These are phyloP conservation scores for Tuber indicum DNA, from an alignment of 495 filamentous ascomycete genomes.

Conservation along the genomic window DNA sequence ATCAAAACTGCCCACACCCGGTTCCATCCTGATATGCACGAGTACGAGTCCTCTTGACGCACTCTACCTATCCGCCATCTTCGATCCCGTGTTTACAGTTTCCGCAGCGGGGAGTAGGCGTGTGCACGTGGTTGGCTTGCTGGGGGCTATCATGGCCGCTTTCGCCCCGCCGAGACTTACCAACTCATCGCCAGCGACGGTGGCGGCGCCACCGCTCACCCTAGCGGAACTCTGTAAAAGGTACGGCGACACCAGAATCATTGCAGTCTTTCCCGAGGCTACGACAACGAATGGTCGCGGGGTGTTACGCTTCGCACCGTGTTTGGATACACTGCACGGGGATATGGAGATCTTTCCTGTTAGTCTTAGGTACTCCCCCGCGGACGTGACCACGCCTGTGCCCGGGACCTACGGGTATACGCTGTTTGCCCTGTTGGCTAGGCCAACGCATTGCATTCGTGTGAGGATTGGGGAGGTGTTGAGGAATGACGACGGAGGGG, in stretches of 20 bases:
- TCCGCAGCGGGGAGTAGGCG: conserved; percentile 66
- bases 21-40: conserved; percentile 72
- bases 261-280: conserved; percentile 86
- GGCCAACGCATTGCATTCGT: conserved; percentile 78
- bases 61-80: conserved; percentile 92
- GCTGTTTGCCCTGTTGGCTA: conserved; percentile 76
- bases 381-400: conserved; percentile 84
- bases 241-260: conserved; percentile 49
- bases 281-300: conserved; percentile 88
- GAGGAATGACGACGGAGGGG: conserved; percentile 45
- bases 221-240: conserved; percentile 42
- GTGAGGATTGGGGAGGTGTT: conserved; percentile 77
- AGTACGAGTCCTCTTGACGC: conserved; percentile 90
- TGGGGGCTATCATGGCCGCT: conserved; percentile 65
- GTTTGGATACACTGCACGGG: conserved; percentile 58
- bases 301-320: conserved; percentile 75
- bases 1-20: conserved; percentile 62
- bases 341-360: conserved; percentile 76
- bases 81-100: conserved; percentile 78
- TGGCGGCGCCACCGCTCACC: conserved; percentile 43
- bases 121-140: conserved; percentile 68
- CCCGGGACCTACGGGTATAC: conserved; percentile 63
- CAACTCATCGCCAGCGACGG: conserved; percentile 47
- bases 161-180: conserved; percentile 55
- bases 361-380: conserved; percentile 76